These are phyloP conservation scores for Neobulgaria alba DNA, from an alignment of 2,329 filamentous ascomycete genomes.

Conservation along the genomic window DNA sequence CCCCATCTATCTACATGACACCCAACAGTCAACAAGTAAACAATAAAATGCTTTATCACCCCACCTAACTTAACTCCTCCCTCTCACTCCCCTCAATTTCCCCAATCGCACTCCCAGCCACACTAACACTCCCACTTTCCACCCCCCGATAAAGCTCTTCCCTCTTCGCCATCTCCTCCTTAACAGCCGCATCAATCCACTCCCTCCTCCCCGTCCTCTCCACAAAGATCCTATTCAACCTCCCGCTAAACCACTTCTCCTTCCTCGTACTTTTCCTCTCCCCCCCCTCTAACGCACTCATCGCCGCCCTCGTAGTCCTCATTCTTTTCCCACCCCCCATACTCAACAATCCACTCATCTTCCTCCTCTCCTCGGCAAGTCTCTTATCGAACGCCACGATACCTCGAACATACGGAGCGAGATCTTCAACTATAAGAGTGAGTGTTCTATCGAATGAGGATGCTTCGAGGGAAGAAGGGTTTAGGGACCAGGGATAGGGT, in stretches of 20 bases:
- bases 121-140: too few relatives aligned
- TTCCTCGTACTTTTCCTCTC: conserved; percentile 55
- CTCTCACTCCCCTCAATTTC: background rate
- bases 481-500: conserved; percentile 23
- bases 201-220: conserved; percentile 48
- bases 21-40: too few relatives aligned
- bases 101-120: background rate
- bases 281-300: conserved; percentile 70
- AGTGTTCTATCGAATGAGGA: conserved; percentile 72
- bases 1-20: background rate
- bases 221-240: conserved; percentile 51
- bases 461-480: conserved; percentile 44
- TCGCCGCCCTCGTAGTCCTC: conserved; percentile 64
- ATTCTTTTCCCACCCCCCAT: conserved; percentile 49
- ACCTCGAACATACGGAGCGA: conserved; percentile 82
- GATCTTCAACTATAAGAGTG: conserved; percentile 58
- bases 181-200: conserved; percentile 21
- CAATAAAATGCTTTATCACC: background rate
- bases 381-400: conserved; percentile 71
- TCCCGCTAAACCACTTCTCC: conserved; percentile 62
- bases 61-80: background rate
- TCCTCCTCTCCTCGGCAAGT: conserved; percentile 58
- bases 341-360: conserved; percentile 53
- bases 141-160: too few relatives aligned
- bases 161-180: background rate